phyloP scores from a whole-genome alignment of 2,329 filamentous ascomycete genomes.

The Penicillium sp. region DNA sequence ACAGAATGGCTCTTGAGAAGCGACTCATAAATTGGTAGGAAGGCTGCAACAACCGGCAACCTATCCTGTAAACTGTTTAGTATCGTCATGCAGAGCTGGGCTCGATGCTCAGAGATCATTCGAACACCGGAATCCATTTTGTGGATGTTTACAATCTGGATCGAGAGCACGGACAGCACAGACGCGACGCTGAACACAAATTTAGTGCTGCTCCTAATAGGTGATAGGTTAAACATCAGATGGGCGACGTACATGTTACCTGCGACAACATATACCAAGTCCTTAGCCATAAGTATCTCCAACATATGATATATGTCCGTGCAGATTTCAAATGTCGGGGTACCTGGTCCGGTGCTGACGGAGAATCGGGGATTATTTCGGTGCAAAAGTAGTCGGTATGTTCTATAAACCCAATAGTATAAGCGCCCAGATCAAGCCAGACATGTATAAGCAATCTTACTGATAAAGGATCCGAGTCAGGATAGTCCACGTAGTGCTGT shows the following conservation, averaged over 20 bases:
- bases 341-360: constrained; percentile 9
- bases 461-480: constrained; percentile 14
- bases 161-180: constrained; percentile 13
- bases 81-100: constrained; percentile 26
- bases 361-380: constrained; percentile 16
- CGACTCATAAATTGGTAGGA: constrained; percentile 16
- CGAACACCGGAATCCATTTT: constrained; percentile 10
- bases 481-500: constrained; percentile 12
- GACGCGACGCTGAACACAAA: constrained; percentile 10
- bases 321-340: constrained; percentile 17
- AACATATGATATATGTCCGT: constrained; percentile 20
- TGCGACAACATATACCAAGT: constrained; percentile 12
- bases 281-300: constrained; percentile 23
- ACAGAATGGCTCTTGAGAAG: constrained; percentile 3
- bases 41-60: constrained; percentile 19
- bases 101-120: constrained; percentile 27
- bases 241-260: constrained; percentile 5
- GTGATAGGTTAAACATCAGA: neutral
- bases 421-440: too few species aligned
- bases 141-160: constrained; percentile 22
- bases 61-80: constrained; percentile 23
- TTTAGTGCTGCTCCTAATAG: neutral
- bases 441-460: neutral
- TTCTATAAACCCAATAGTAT: neutral
- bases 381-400: constrained; percentile 11